Percentiles rank a stretch among this genome's conserved stretches.
phyloP scores from a whole-genome alignment of 1,139 yeast genomes.

The Debaryomyces psychrophilus region DNA sequence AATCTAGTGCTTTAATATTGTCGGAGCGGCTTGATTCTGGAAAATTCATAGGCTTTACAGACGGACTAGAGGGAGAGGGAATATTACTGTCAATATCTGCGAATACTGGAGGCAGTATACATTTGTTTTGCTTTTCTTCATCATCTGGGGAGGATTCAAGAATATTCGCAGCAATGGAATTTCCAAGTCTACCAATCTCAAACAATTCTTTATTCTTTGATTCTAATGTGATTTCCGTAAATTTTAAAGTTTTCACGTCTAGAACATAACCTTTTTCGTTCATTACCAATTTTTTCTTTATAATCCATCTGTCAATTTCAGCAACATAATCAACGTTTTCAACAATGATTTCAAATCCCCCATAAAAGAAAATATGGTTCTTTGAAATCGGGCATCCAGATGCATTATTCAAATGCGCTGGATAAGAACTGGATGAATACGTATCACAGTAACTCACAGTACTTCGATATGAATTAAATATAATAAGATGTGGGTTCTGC shows the following conservation, averaged over 20 bases:
- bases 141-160: constrained; percentile 15
- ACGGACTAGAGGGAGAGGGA: constrained; percentile 6
- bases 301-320: constrained; percentile 39
- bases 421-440: constrained; percentile 24
- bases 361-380: constrained; percentile 43
- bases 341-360: constrained; percentile 40
- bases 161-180: constrained; percentile 25
- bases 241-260: constrained; percentile 35
- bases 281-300: constrained; percentile 34
- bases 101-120: constrained; percentile 27
- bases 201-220: constrained; percentile 17
- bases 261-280: constrained; percentile 44
- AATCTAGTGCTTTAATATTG: not conserved
- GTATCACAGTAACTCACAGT: constrained; percentile 36
- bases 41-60: not conserved
- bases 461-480: constrained; percentile 38
- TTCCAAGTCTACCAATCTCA: constrained; percentile 30
- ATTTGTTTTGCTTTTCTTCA: constrained; percentile 16
- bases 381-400: constrained; percentile 35
- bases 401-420: constrained; percentile 35
- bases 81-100: constrained; percentile 14
- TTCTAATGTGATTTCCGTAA: constrained; percentile 33
- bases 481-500: constrained; percentile 30
- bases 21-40: not conserved
- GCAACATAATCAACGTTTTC: constrained; percentile 27